These are phyloP conservation scores for Pseudogymnoascus sp. DNA, from an alignment of 2,329 filamentous ascomycete genomes.

Conservation along the genomic window DNA sequence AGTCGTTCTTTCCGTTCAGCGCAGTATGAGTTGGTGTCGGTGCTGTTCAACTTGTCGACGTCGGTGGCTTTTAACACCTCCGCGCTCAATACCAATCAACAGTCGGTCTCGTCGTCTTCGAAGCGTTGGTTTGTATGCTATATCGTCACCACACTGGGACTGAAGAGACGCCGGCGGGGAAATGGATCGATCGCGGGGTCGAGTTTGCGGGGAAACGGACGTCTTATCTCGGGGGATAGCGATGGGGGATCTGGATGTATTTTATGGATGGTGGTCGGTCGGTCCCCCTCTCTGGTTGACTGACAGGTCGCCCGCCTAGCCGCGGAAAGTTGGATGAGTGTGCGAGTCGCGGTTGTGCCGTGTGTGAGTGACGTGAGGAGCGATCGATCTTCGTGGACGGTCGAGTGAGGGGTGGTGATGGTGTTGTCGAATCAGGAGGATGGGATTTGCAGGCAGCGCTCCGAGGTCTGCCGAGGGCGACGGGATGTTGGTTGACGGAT, in stretches of 20 bases:
- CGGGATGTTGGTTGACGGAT: background rate
- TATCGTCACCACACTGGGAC: background rate
- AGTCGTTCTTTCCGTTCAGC: background rate
- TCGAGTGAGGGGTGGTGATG: background rate
- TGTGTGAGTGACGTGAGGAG: background rate
- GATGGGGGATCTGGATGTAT: background rate
- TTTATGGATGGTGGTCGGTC: background rate
- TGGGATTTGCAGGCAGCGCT: slow-evolving; percentile 1
- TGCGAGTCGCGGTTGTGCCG: background rate
- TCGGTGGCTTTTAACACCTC: background rate
- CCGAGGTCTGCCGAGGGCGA: background rate
- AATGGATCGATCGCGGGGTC: background rate
- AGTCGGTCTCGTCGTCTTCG: background rate
- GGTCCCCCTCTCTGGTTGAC: background rate
- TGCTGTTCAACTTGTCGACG: background rate
- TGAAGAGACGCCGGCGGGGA: background rate
- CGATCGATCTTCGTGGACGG: background rate
- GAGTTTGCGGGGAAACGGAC: background rate
- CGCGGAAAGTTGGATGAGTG: background rate
- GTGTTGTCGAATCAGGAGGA: background rate
- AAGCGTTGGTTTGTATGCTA: background rate
- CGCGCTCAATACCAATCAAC: background rate
- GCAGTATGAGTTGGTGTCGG: background rate
- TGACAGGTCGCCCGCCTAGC: background rate
- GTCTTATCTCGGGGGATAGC: background rate